Conservation (phyloP, 352 stramenopile genomes). For the Globisporangium uncinulatum region DNA sequence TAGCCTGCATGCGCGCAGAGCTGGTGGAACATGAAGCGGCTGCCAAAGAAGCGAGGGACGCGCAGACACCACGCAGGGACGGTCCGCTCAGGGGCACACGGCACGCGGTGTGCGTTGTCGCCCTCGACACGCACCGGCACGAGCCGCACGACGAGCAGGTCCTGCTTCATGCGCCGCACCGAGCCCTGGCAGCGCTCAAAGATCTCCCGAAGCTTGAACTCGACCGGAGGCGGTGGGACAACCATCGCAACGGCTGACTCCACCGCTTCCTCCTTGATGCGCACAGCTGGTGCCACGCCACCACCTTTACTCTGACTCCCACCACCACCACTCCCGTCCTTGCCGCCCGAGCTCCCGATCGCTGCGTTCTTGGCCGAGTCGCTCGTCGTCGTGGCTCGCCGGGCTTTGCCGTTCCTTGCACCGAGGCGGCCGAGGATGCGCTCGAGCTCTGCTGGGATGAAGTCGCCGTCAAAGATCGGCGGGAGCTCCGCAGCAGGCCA, state of each 20-base stretch:
- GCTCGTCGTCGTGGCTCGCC: conserved; percentile 21
- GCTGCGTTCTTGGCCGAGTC: conserved; percentile 32
- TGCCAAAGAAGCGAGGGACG: conserved; percentile 77
- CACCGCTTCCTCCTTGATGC: conserved; percentile 43
- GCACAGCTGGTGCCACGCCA: conserved; percentile 9
- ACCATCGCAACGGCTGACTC: background rate
- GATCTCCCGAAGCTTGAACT: conserved; percentile 64
- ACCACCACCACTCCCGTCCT: conserved; percentile 25
- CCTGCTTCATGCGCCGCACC: conserved; percentile 66
- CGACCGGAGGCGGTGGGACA: conserved; percentile 20
- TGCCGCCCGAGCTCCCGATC: conserved; percentile 37
- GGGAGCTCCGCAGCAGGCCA: conserved; percentile 58
- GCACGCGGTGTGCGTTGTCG: background rate
- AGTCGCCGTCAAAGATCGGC: conserved; percentile 80
- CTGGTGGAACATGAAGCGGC: conserved; percentile 86
- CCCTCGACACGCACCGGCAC: conserved; percentile 2
- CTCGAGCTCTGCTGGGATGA: conserved; percentile 70
- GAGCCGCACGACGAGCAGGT: conserved; percentile 78
- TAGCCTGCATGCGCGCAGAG: conserved; percentile 69
- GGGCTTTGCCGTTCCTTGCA: conserved; percentile 57
- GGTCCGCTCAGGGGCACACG: conserved; percentile 30
- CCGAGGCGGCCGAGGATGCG: conserved; percentile 64
- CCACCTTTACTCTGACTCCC: too few species aligned
- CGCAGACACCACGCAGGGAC: conserved; percentile 47
- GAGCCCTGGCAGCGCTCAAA: conserved; percentile 56